Evolutionary conservation across 164 flowering plant genomes (phyloP), one percentile per base, ranked within the genome.

Genomic region (Magnolia sinica): DNA sequence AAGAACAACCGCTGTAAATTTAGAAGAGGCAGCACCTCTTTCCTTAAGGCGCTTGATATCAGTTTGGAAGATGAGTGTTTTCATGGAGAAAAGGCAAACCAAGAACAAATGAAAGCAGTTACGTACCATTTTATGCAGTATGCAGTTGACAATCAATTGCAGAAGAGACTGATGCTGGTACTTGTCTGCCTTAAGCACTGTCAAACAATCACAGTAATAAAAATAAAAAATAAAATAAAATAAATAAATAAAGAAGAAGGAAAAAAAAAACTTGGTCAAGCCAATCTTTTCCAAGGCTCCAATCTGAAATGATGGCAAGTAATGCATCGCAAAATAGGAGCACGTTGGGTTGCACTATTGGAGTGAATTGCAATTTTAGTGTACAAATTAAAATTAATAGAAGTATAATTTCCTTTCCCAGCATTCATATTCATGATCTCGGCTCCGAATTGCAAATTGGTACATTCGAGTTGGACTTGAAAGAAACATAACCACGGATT

Each of bases 91-190:
- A 64, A 23, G 64, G 6, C 45, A 13, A 20, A 22, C 24, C 29
- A 58, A 55, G 31, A 1, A 29, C 29, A 69, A 61, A 27, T 31
- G 8, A 11, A 76, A 61, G 18, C 20, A 31, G 13, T 19, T 50
- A 31, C 78, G 16, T 76, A 76, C 78, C 78, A 76, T 76, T 76
- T 69, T 76, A 64, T 19, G 55, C 3, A 19, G 10, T 52, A 2
- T 75, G 16, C 45, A 37, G 45, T 37, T 5, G 50, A 23, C 49
- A 27, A 24, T 18, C 3, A 50, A 70, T 31, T 37, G 45, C 45
- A 37, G 45, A 37, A 52, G 8, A 22, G 16, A 16, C 50, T 68
- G 71, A 66, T 24, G 67, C 51, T 9, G 50, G 55, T 75, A 52
- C 64, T 75, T 67, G 20, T 24, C 16, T 61, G 50, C 77, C 72